These are phyloP conservation scores for Aquilaria malaccensis DNA, from an alignment of 345 rosid genomes.

Conservation along the genomic window DNA sequence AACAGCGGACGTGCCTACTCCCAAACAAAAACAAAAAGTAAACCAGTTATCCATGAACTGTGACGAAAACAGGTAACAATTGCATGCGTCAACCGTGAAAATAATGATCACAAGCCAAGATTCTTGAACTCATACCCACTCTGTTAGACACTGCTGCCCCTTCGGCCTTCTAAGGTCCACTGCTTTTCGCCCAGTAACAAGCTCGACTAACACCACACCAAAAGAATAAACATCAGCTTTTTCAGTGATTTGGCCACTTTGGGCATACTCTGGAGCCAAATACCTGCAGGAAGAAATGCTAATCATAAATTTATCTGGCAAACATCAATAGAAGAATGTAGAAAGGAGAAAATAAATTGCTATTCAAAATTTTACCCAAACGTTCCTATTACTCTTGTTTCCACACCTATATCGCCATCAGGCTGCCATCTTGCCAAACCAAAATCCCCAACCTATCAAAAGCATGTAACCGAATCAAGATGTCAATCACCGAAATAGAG, in stretches of 20 bases:
- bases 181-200: slow-evolving; percentile 93
- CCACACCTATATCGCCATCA: slow-evolving; percentile 92
- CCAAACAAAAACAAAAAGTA: slow-evolving; percentile 5
- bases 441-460: slow-evolving; percentile 89
- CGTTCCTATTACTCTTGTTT: slow-evolving; percentile 97
- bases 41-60: not conserved
- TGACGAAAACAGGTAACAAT: not conserved
- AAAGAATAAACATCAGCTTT: slow-evolving; percentile 98
- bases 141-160: slow-evolving; percentile 97
- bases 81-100: not conserved
- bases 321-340: slow-evolving; percentile 1
- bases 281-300: slow-evolving; percentile 44
- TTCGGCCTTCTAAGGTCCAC: slow-evolving; percentile 85
- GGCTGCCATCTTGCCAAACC: slow-evolving; percentile 99
- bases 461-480: slow-evolving; percentile 4
- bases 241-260: slow-evolving; percentile 96
- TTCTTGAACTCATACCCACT: slow-evolving; percentile 63
- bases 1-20: slow-evolving; percentile 87
- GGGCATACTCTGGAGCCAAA: slow-evolving; percentile 98
- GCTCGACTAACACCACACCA: slow-evolving; percentile 94
- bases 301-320: not conserved
- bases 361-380: slow-evolving; percentile 61
- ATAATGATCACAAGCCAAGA: slow-evolving; percentile 1
- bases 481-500: not conserved
- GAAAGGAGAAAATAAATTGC: slow-evolving; percentile 8